phyloP scores from a whole-genome alignment of 345 rosid species.

The Salix arbutifolia region DNA sequence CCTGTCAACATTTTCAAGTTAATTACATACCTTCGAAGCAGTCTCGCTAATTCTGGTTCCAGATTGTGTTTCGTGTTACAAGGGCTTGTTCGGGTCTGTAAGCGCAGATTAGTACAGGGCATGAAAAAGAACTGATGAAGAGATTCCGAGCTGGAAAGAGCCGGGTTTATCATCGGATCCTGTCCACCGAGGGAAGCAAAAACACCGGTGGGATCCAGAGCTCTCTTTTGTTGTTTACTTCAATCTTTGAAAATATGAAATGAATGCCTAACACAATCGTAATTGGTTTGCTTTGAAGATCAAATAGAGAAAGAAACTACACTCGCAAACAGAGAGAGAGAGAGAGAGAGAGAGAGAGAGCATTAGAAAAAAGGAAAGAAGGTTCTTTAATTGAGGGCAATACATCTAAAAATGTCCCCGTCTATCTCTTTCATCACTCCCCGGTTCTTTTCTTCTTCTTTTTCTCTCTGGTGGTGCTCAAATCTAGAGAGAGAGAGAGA shows the following conservation, averaged over 20 bases:
- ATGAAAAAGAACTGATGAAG: conserved; percentile 23
- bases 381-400: conserved; percentile 45
- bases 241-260: conserved; percentile 19
- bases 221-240: conserved; percentile 19
- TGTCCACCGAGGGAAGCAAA: conserved; percentile 39
- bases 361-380: conserved; percentile 30
- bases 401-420: conserved; percentile 44
- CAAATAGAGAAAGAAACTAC: conserved; percentile 10
- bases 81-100: conserved; percentile 23
- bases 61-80: background rate
- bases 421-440: conserved; percentile 32
- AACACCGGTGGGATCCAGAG: conserved; percentile 45
- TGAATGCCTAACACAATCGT: conserved; percentile 21
- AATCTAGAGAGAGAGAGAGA: conserved; percentile 26
- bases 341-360: conserved; percentile 21
- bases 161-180: conserved; percentile 77
- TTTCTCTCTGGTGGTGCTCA: conserved; percentile 3
- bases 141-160: conserved; percentile 51
- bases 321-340: conserved; percentile 24
- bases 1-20: background rate
- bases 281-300: conserved; percentile 33
- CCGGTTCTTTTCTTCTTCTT: conserved; percentile 8
- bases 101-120: background rate
- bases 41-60: conserved; percentile 7
- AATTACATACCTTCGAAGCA: conserved; percentile 9